Evolutionary conservation across 805 yeast species (phyloP).

Genomic region (Wickerhamomyces xylosicus): DNA sequence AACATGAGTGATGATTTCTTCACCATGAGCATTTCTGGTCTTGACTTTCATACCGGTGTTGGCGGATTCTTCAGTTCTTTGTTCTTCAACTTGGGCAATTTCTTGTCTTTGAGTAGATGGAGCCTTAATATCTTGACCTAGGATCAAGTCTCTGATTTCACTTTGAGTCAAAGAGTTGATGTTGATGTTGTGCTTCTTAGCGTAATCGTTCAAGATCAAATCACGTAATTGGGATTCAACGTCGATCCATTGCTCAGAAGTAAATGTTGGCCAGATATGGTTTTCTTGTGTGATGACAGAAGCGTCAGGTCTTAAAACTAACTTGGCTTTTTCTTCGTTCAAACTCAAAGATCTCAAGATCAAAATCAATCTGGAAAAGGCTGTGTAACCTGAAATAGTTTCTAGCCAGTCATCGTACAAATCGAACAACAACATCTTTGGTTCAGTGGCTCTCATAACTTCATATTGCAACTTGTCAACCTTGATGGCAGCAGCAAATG

Average conservation of each 20-base stretch:
- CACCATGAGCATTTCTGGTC: conserved; percentile 90
- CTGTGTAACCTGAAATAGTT: conserved; percentile 78
- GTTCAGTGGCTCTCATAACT: conserved; percentile 80
- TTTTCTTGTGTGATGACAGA: conserved; percentile 60
- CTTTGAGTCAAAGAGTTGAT: conserved; percentile 82
- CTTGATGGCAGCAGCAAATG: conserved; percentile 79
- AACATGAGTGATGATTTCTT: conserved; percentile 88
- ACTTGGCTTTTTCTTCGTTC: conserved; percentile 64
- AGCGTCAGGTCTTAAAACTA: conserved; percentile 67
- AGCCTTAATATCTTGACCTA: conserved; percentile 89
- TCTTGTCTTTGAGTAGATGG: conserved; percentile 84
- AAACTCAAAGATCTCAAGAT: conserved; percentile 77
- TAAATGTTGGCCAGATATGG: conserved; percentile 89
- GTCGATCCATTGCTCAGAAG: conserved; percentile 84
- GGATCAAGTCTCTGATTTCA: conserved; percentile 85
- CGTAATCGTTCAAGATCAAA: conserved; percentile 75
- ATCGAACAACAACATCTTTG: conserved; percentile 85
- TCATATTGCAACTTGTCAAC: conserved; percentile 71
- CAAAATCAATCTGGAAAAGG: conserved; percentile 79
- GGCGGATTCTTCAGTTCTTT: conserved; percentile 30
- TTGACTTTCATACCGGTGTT: conserved; percentile 56
- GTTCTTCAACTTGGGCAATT: conserved; percentile 62
- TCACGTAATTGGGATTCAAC: conserved; percentile 86
- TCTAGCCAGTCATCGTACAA: conserved; percentile 92
- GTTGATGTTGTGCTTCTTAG: conserved; percentile 76